Percentiles rank a stretch among this genome's conserved stretches.
Conservation (phyloP, 1,284 basidiomycete genomes). For the Trichosporon sp. region DNA sequence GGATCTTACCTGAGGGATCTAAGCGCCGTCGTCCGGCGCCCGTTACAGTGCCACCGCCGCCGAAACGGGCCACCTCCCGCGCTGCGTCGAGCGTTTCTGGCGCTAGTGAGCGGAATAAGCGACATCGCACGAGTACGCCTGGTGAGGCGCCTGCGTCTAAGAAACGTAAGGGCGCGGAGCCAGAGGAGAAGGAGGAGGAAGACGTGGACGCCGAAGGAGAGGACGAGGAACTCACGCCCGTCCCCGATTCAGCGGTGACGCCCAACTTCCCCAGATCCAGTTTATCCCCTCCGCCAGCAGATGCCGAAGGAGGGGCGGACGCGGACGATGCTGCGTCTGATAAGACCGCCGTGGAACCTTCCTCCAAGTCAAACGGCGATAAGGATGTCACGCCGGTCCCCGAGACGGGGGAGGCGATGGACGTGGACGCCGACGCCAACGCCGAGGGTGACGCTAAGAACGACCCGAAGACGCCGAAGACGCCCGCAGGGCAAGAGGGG, state of each 20-base stretch:
- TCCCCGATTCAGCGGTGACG: slow-evolving; percentile 23
- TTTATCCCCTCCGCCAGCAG: slow-evolving; percentile 20
- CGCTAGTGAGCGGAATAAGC: slow-evolving; percentile 4
- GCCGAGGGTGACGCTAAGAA: slow-evolving; percentile 22
- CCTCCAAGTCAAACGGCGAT: not conserved
- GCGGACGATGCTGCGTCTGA: slow-evolving; percentile 19
- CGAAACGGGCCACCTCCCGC: not conserved
- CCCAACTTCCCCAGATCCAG: slow-evolving; percentile 17
- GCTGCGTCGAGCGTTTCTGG: not conserved
- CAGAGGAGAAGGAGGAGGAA: slow-evolving; percentile 17
- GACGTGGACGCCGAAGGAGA: slow-evolving; percentile 56
- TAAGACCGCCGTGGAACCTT: slow-evolving; percentile 1
- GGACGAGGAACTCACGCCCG: slow-evolving; percentile 30
- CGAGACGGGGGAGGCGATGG: not conserved
- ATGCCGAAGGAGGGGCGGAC: not conserved
- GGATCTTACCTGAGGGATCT: slow-evolving; percentile 79
- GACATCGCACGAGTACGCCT: not conserved
- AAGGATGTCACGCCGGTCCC: not conserved
- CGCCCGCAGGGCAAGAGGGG: not conserved
- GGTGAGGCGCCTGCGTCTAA: slow-evolving; percentile 3
- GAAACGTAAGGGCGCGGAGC: slow-evolving; percentile 38
- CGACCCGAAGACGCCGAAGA: not conserved
- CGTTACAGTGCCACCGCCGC: not conserved
- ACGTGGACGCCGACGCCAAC: slow-evolving; percentile 28
- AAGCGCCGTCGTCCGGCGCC: slow-evolving; percentile 52